Evolutionary conservation across 257 asterid species (phyloP).

Genomic region (Hygrophila difformis): DNA sequence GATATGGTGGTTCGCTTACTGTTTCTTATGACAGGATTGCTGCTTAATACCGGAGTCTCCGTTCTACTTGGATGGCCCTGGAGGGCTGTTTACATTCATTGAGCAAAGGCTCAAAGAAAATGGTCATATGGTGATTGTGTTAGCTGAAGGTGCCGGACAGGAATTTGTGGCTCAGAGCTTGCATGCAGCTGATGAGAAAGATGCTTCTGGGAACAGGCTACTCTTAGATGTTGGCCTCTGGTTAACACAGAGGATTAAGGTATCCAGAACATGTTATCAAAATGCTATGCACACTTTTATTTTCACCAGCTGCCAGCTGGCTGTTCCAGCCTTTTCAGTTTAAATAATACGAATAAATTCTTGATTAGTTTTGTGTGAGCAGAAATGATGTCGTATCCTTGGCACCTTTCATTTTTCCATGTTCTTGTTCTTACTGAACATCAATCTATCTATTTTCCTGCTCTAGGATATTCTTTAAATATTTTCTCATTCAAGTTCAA

Average conservation of each 20-base stretch:
- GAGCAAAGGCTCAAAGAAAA: constrained; percentile 81
- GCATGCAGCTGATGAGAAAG: constrained; percentile 55
- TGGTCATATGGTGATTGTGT: constrained; percentile 70
- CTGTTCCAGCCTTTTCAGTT: not conserved
- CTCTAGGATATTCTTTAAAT: constrained; percentile 1
- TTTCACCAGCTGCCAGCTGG: not conserved
- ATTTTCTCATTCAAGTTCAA: no score
- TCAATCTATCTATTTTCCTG: constrained; percentile 6
- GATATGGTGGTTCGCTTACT: constrained; percentile 14
- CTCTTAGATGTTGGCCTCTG: constrained; percentile 86
- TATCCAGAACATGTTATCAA: constrained; percentile 18
- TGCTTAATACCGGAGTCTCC: constrained; percentile 97
- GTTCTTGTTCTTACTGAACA: constrained; percentile 3
- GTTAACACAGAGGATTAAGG: constrained; percentile 87
- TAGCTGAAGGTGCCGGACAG: constrained; percentile 98
- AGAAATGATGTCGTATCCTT: constrained; percentile 8
- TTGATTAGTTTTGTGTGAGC: not conserved
- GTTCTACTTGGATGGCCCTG: constrained; percentile 81
- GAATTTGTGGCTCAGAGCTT: constrained; percentile 65
- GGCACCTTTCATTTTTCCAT: constrained; percentile 2
- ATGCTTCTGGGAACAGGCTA: constrained; percentile 87
- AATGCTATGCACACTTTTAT: not conserved
- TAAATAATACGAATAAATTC: no score
- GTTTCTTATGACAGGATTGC: no score
- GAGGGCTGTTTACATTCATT: constrained; percentile 79